Conservation (phyloP, 2,329 filamentous ascomycete genomes). For the Orbilia ellipsospora region DNA sequence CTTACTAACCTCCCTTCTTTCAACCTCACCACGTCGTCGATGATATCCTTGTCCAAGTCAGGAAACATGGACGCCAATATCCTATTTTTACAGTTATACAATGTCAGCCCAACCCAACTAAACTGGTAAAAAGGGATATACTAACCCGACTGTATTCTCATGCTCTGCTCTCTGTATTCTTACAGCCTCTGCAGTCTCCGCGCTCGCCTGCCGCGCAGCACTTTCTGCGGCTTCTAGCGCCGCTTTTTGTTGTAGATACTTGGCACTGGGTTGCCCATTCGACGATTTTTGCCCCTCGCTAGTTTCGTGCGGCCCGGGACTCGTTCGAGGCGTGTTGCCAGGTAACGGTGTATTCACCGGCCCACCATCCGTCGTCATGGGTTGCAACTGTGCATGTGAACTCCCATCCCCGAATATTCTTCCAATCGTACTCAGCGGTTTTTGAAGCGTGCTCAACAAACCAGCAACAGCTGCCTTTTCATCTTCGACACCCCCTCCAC, state of each 20-base stretch:
- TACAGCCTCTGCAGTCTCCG: conserved; percentile 87
- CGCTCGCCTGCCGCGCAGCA: conserved; percentile 88
- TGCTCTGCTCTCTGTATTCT: conserved; percentile 86
- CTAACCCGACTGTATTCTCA: conserved; percentile 82
- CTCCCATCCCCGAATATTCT: conserved; percentile 86
- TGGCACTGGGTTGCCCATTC: conserved; percentile 61
- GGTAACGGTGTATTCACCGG: conserved; percentile 65
- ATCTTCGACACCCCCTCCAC: conserved; percentile 63
- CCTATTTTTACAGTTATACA: conserved; percentile 43
- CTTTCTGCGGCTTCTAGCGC: conserved; percentile 81
- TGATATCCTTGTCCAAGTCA: conserved; percentile 90
- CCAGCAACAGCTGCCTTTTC: conserved; percentile 86
- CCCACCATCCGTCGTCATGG: conserved; percentile 57
- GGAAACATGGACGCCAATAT: conserved; percentile 97
- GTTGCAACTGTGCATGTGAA: conserved; percentile 59
- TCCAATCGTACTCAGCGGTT: conserved; percentile 88
- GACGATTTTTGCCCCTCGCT: conserved; percentile 56
- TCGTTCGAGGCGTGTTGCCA: conserved; percentile 67
- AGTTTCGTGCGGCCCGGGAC: conserved; percentile 61
- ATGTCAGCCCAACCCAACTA: background rate
- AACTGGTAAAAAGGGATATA: conserved; percentile 34
- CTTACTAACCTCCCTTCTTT: conserved; percentile 86
- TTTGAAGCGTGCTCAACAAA: conserved; percentile 88
- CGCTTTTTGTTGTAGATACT: conserved; percentile 61
- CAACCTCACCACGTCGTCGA: conserved; percentile 94